Base-by-base conservation (phyloP, 1,284 basidiomycete genomes). In the Rhodotorula sp. region DNA sequence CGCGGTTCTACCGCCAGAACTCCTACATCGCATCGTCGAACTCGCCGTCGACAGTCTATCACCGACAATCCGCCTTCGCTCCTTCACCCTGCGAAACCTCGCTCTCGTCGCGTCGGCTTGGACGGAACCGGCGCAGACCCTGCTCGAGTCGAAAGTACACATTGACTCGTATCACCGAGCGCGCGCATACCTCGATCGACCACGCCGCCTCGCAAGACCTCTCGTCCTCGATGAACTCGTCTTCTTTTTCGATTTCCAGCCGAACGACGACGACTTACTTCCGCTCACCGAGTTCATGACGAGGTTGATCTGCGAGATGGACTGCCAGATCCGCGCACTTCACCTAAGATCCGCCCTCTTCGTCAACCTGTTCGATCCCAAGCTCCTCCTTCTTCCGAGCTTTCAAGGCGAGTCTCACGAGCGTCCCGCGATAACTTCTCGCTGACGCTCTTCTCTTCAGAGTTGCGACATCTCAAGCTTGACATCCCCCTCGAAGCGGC, bases 181-280 rank as follows among this genome's bases (percentile, higher is more conserved):
- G 7, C 53, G 27, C 2, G 34, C 34, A 1, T 70, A 39, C n/a
- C 57, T 70, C 46, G 57, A 63, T 1, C 60, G 68, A 0, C 56
- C 56, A 2, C 60, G 64, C 4, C 47, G n/a, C 3, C 36, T 52
- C 8, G 46, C 52, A 0, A 34, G 64, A 22, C 55, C 55, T 0
- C 51, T 63, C 47, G 57, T 66, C n/a, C n/a, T 70, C 24, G 60
- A 70, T 17, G 68, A 70, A 36, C 52, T 70, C 15, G 60, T 62
- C 34, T 20, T 70, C 17, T 70, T 66, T 24, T 70, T 39, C 60
- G 68, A 70, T 17, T 66, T 70, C 32, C 30, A 32, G 8, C 60
- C 64, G 13, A 19, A 55, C 9, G 68, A 70, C 22, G 68, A 70
- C 44, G 64, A 59, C 24, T 56, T 66, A 8, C 66, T 60, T 49